phyloP scores from a whole-genome alignment of 2,329 filamentous ascomycete genomes.

The Eutypa lata region DNA sequence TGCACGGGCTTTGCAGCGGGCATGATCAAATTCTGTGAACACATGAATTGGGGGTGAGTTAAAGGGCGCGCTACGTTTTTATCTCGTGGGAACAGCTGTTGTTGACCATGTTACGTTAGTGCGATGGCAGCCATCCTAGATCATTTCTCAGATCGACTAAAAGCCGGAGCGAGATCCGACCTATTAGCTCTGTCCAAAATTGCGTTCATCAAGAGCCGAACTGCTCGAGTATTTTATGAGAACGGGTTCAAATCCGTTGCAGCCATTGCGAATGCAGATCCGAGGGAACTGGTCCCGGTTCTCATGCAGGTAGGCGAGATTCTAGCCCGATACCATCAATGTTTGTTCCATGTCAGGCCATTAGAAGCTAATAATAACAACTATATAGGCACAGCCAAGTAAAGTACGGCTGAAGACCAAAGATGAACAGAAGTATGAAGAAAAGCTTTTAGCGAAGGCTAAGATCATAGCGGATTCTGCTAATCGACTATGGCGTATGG shows the following conservation, averaged over 20 bases:
- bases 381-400: conserved; percentile 59
- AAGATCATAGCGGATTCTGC: conserved; percentile 66
- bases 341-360: neutral
- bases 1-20: conserved; percentile 77
- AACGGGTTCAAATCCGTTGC: conserved; percentile 70
- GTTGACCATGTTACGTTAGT: conserved; percentile 33
- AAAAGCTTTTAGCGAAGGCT: conserved; percentile 65
- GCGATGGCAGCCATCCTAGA: conserved; percentile 70
- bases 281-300: conserved; percentile 66
- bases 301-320: conserved; percentile 58
- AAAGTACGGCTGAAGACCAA: conserved; percentile 55
- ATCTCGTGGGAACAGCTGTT: conserved; percentile 1
- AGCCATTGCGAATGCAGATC: conserved; percentile 65
- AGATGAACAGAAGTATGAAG: conserved; percentile 57
- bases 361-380: conserved; percentile 7
- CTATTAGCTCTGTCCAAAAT: conserved; percentile 69
- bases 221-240: conserved; percentile 71
- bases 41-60: conserved; percentile 68
- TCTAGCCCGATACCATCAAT: neutral
- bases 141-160: conserved; percentile 71
- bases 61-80: neutral
- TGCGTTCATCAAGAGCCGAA: conserved; percentile 73
- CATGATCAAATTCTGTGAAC: conserved; percentile 75
- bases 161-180: conserved; percentile 69
- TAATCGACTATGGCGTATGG: conserved; percentile 65